Percentiles rank a stretch among this genome's conserved stretches.
Conservation (phyloP, 2,329 filamentous ascomycete genomes). For the Cladophialophora immunda region DNA sequence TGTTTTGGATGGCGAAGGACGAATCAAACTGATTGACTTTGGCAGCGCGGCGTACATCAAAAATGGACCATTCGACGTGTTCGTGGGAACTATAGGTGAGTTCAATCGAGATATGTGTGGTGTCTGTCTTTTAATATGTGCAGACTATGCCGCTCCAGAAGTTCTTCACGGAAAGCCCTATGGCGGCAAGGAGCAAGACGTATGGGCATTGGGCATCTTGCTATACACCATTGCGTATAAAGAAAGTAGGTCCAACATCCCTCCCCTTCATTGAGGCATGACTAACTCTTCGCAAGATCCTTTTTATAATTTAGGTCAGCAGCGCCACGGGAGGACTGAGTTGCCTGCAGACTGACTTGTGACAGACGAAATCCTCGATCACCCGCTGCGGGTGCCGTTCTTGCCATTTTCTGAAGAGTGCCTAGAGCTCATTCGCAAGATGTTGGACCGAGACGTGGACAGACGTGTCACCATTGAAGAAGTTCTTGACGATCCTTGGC, state of each 20-base stretch:
- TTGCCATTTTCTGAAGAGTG: slow-evolving; percentile 76
- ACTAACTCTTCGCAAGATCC: slow-evolving; percentile 29
- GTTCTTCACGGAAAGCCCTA: slow-evolving; percentile 92
- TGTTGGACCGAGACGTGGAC: slow-evolving; percentile 90
- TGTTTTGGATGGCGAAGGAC: slow-evolving; percentile 90
- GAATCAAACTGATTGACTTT: slow-evolving; percentile 98
- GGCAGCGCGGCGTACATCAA: slow-evolving; percentile 98
- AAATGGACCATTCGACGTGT: slow-evolving; percentile 97
- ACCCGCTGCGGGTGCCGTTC: slow-evolving; percentile 87
- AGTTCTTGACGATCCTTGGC: slow-evolving; percentile 90
- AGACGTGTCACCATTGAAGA: slow-evolving; percentile 84
- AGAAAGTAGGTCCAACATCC: slow-evolving; percentile 77
- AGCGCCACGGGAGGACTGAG: neutral
- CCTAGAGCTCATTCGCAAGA: slow-evolving; percentile 87
- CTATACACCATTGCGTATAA: slow-evolving; percentile 99
- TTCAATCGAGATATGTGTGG: slow-evolving; percentile 19
- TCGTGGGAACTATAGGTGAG: slow-evolving; percentile 97
- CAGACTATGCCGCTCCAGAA: slow-evolving; percentile 98
- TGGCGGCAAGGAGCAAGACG: slow-evolving; percentile 94
- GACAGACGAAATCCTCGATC: slow-evolving; percentile 95
- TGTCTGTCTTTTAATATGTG: slow-evolving; percentile 11
- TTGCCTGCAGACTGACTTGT: slow-evolving; percentile 50
- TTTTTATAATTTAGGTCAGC: slow-evolving; percentile 37
- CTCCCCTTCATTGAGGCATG: neutral
- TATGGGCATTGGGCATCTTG: slow-evolving; percentile 96